These are phyloP conservation scores for Nyssa sinensis DNA, from an alignment of 148 eudicot species.

Conservation along the genomic window DNA sequence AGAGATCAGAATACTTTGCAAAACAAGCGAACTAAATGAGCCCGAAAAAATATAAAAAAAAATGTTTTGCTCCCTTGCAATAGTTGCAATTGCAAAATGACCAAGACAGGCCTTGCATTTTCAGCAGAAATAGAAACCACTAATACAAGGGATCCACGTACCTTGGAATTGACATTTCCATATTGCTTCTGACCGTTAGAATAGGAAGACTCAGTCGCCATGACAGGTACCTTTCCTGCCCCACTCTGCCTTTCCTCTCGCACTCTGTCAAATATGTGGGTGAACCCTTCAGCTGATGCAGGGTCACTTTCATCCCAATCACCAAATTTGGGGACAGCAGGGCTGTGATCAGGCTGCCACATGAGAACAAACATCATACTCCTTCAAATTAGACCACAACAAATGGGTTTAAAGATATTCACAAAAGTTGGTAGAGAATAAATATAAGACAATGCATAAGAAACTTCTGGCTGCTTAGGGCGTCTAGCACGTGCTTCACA, in stretches of 20 bases:
- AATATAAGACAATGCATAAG: background rate
- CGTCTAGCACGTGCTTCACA: background rate
- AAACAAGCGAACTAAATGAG: background rate
- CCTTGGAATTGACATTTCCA: slow-evolving; percentile 46
- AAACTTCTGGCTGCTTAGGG: slow-evolving; percentile 1
- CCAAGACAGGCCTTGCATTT: background rate
- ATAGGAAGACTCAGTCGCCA: slow-evolving; percentile 35
- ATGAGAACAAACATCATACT: slow-evolving; percentile 10
- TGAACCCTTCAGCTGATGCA: slow-evolving; percentile 59
- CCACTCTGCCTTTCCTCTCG: slow-evolving; percentile 62
- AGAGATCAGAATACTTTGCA: background rate
- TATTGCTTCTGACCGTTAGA: slow-evolving; percentile 42
- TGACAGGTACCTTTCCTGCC: slow-evolving; percentile 44
- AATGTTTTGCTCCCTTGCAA: background rate
- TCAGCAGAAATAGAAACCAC: background rate
- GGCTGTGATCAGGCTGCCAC: slow-evolving; percentile 60
- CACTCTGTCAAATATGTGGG: slow-evolving; percentile 52
- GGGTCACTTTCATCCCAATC: slow-evolving; percentile 77
- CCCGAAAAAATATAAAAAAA: background rate
- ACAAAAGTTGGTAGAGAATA: background rate
- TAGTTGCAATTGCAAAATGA: background rate
- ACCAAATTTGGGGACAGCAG: slow-evolving; percentile 60
- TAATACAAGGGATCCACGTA: slow-evolving; percentile 12
- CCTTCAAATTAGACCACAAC: background rate
- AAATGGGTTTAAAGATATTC: background rate